Percentiles rank a stretch among this genome's conserved stretches.
Conservation (phyloP, 163 green algal species). For the Trebouxia gelatinosa region DNA sequence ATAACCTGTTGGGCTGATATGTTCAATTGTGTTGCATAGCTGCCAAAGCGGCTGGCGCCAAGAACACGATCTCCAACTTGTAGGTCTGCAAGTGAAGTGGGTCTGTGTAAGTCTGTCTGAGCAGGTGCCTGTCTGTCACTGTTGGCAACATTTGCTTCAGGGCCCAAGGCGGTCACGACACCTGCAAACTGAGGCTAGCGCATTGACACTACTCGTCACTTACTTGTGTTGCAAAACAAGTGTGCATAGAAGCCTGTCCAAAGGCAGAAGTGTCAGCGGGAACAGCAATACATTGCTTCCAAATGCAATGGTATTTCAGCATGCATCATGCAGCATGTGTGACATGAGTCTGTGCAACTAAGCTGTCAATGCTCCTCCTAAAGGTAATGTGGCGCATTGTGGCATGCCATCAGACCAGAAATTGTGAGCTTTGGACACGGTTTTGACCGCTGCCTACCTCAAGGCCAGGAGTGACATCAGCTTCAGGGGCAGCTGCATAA, state of each 20-base stretch:
- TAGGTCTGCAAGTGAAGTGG: not conserved
- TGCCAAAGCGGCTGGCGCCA: conserved; percentile 15
- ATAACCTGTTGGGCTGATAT: conserved; percentile 14
- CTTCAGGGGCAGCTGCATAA: conserved; percentile 2
- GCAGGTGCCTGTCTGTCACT: not conserved
- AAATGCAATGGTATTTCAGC: not conserved
- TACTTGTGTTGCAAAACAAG: not conserved
- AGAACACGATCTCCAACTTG: conserved; percentile 5
- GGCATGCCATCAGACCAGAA: no score
- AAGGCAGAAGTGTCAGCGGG: no score
- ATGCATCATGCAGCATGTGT: not conserved
- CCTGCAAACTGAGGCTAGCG: conserved; percentile 27
- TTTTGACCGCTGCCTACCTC: no score
- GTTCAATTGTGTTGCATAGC: not conserved
- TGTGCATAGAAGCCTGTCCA: no score
- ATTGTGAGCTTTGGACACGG: no score
- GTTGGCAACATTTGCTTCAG: not conserved
- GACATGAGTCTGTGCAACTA: no score
- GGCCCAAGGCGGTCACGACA: not conserved
- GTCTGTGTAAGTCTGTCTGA: not conserved
- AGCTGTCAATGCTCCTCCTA: no score
- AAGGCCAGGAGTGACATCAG: not conserved
- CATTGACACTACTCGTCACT: not conserved
- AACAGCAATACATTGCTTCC: no score
- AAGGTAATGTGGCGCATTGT: no score